Base-by-base conservation (phyloP, 2,329 filamentous ascomycete species). In the Dryadomyces quercivorus region DNA sequence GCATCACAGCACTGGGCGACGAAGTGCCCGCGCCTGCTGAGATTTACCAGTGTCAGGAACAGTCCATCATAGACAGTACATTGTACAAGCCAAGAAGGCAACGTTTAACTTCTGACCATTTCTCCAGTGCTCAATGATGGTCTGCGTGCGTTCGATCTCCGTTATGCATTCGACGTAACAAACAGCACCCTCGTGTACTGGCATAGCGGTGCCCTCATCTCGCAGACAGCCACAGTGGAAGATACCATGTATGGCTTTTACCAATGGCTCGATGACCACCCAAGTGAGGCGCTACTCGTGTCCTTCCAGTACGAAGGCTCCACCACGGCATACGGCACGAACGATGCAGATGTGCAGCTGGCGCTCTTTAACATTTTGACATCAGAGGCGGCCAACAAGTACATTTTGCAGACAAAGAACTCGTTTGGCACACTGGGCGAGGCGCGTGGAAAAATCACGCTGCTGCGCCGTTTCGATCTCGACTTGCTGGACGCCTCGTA, bases 121-220 rank as follows among this genome's bases (percentile, higher is more conserved):
- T 31, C 26, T 31, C 8, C 8, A 31, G 26, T 72, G 62, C 67
- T 78, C 0, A 65, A 72, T 48, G 65, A 65, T 26, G 75, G 75
- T 7, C 70, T 77, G 15, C 70, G 75, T 16, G 75, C 69, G 40
- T 75, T 78, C 55, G 75, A 78, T 58, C 62, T 77, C 43, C 66
- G 74, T n/a, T 74, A 72, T 59, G 74, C 73, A 2, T 65, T 72
- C 36, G 75, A 77, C 58, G 67, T 71, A 2, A 70, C 70, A 2
- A 72, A 70, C 52, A 68, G 63, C 9, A 67, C 63, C 1, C 63
- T 78, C 1, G 69, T 75, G 3, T 77, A 76, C 63, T 77, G 72
- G 66, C 75, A 78, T 59, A 64, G 65, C 7, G 57, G 68, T 36
- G 74, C 71, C 7, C 64, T 77, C 31, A 63, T 72, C 21, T 74